Base-by-base conservation (phyloP, 2,329 filamentous ascomycete genomes). In the Claviceps sp. region DNA sequence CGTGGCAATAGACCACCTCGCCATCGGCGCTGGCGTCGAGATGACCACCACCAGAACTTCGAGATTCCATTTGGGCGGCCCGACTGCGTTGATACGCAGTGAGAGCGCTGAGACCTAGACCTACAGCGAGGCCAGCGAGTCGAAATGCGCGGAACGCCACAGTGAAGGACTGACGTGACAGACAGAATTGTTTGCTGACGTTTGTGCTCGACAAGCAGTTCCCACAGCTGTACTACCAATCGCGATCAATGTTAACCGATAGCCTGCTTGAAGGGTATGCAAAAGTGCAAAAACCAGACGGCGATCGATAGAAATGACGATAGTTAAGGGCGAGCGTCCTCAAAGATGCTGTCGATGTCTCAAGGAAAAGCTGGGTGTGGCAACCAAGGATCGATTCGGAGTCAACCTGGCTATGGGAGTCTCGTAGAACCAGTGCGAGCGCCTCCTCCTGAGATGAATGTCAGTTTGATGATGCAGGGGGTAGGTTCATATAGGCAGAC, bases 1-100 rank as follows among this genome's bases (percentile, higher is more conserved):
- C 71, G 68, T 97, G 89, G 68, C 93, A 98, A 67, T 78, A 94
- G 51, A 96, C 84, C 57, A 91, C 79, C 63, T 95, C 87, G 56
- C 80, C 74, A 55, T 69, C 70, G 5, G 65, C 61, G 22, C 66
- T 69, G 56, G 74, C 73, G 63, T 78, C 75, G 53, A 82, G 72
- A 60, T 73, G 75, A 44, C 60, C 59, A 36, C 59, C 58, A 45
- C 46, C 47, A 24, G 54, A 54, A 40, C 51, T 51, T 48, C 56
- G 58, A 24, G 65, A 69, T 55, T 63, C 63, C 70, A 72, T 72
- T 54, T 66, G 62, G 57, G 65, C 67, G 20, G 50, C 47, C 67
- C 72, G 71, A 55, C 67, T 68, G 57, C 68, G 71, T 60, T 76
- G 72, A 61, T 75, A 75, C 51, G 76, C 74, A 61, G 75, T 72